These are phyloP conservation scores for Eucalyptus lansdowneana DNA, from an alignment of 345 rosid species.

Conservation along the genomic window DNA sequence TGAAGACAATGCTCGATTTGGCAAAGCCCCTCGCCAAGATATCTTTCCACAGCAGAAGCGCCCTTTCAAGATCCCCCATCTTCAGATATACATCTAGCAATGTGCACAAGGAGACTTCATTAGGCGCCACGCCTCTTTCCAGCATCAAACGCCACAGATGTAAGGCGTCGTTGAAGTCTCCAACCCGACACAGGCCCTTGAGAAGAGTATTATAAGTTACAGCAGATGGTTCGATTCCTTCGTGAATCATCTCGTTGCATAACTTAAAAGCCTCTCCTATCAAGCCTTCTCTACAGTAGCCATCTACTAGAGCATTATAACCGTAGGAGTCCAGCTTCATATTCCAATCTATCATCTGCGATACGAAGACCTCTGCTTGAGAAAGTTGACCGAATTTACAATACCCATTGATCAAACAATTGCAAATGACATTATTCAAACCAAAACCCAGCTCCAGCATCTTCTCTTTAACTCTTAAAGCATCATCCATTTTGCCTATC, in stretches of 20 bases:
- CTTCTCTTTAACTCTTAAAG: conserved; percentile 42
- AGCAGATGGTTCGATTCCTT: conserved; percentile 34
- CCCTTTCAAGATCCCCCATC: conserved; percentile 50
- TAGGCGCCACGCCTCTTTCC: conserved; percentile 28
- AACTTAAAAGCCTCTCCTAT: conserved; percentile 46
- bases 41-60: conserved; percentile 53
- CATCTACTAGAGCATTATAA: conserved; percentile 68
- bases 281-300: conserved; percentile 49
- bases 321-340: conserved; percentile 61
- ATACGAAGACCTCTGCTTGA: conserved; percentile 32
- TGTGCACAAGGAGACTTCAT: conserved; percentile 55
- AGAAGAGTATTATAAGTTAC: conserved; percentile 73
- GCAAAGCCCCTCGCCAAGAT: conserved; percentile 53
- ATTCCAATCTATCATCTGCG: conserved; percentile 37
- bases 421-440: conserved; percentile 58
- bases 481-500: conserved; percentile 40
- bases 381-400: conserved; percentile 50
- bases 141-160: conserved; percentile 57
- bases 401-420: conserved; percentile 66
- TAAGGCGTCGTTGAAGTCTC: conserved; percentile 47
- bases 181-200: conserved; percentile 48
- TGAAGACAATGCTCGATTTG: conserved; percentile 39
- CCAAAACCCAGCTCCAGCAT: conserved; percentile 51
- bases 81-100: conserved; percentile 62
- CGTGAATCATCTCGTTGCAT: conserved; percentile 36